Evolutionary conservation across 2,329 filamentous ascomycete genomes (phyloP), one percentile per base, ranked within the genome.

Genomic region (Fusarium bulbicola): DNA sequence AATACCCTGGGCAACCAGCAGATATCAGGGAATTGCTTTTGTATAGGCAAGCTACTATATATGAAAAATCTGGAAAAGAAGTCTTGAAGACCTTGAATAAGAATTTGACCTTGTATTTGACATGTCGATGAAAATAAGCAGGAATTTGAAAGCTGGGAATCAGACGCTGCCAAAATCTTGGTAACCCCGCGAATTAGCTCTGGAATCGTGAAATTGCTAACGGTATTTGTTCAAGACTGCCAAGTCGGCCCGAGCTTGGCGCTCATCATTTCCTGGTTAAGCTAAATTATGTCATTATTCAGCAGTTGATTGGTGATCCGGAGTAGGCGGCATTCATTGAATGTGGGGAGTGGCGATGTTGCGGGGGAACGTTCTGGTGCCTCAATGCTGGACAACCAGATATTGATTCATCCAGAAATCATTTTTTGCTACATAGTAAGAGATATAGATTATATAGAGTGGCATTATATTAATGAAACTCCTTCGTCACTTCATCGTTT

Each of bases 11-110:
- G 21, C 3, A 13, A 6, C 16, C 12, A 5, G 9, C 1, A 20
- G 12, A 24, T 1, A 7, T 24, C 20, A 20, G 11, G 1, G 1
- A 1, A n/a, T 0, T 18, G 0, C 7, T 49, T 8, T n/a, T 6
- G 1, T 12, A 18, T 2, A 18, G 4, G 1, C 11, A 32, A 5
- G 11, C 3, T 32, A 14, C 2, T 1, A 18, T 14, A 10, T 24
- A 3, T 3, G 7, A 9, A 10, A 0, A 14, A 24, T 14, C 15
- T 32, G 2, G 4, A 2, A 24, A 18, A 3, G 8, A 24, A 24
- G 30, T 24, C 16, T 34, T 1, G 6, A 14, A 14, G 21, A 34
- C 6, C 6, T 0, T 2, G 2, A 34, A 20, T 1, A 11, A 32
- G 7, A 50, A 13, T 5, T 14, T 6, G 8, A 18, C 0, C 0